These are phyloP conservation scores for Diaporthe humulicola DNA, from an alignment of 2,329 filamentous ascomycete species.

Conservation along the genomic window DNA sequence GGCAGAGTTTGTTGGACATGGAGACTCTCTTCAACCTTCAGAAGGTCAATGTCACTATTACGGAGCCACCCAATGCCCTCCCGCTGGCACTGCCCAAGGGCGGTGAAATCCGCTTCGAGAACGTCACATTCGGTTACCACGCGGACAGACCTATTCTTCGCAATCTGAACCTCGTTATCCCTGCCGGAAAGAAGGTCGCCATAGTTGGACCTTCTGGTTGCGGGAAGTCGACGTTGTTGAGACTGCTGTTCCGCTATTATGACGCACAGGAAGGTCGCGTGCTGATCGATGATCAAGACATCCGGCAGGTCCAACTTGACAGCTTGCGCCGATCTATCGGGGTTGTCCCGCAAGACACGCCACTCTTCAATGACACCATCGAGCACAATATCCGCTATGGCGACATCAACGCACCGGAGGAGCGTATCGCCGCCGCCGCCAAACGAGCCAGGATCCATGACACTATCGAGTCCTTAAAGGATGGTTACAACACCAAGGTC, in stretches of 20 bases:
- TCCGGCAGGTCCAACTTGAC: slow-evolving; percentile 84
- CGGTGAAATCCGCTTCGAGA: slow-evolving; percentile 93
- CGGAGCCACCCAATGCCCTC: slow-evolving; percentile 81
- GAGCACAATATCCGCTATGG: slow-evolving; percentile 97
- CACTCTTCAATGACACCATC: slow-evolving; percentile 96
- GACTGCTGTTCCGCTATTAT: slow-evolving; percentile 94
- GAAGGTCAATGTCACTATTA: slow-evolving; percentile 92
- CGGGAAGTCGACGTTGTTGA: slow-evolving; percentile 93
- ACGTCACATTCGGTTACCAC: slow-evolving; percentile 92
- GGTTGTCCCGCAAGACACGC: slow-evolving; percentile 96
- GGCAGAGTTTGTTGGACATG: slow-evolving; percentile 97
- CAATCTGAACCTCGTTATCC: slow-evolving; percentile 88
- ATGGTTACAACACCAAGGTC: slow-evolving; percentile 92
- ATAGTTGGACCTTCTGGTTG: slow-evolving; percentile 96
- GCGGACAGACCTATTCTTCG: slow-evolving; percentile 87
- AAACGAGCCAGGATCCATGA: slow-evolving; percentile 88
- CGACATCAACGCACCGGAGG: slow-evolving; percentile 79
- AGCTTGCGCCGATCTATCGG: slow-evolving; percentile 89
- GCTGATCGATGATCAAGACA: slow-evolving; percentile 92
- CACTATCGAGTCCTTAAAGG: slow-evolving; percentile 82
- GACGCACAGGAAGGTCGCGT: slow-evolving; percentile 89
- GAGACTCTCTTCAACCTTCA: slow-evolving; percentile 98
- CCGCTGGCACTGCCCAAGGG: slow-evolving; percentile 79
- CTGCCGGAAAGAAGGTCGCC: slow-evolving; percentile 95
- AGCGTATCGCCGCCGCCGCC: slow-evolving; percentile 82